A percentile compares a stretch with the other conserved stretches of the same genome.
Conservation (phyloP, 345 rosid genomes). For the Populus ilicifolia region DNA sequence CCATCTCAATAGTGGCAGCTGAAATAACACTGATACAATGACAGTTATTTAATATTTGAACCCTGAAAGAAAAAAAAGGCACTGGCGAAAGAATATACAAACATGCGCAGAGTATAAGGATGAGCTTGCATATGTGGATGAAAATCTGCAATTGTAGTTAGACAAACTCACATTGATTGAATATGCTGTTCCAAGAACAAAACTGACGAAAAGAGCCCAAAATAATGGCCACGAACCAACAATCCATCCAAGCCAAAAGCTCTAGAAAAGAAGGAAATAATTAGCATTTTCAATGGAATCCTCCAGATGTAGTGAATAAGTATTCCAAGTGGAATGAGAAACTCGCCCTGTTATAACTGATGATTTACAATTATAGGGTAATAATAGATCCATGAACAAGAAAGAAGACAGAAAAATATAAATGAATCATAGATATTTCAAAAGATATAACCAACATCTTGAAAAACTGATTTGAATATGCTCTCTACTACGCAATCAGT, state of each 20-base stretch:
- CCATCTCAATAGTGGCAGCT: conserved; percentile 92
- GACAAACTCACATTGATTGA: conserved; percentile 71
- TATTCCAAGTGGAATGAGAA: not conserved
- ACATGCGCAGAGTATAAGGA: too few species aligned
- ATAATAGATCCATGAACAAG: not conserved
- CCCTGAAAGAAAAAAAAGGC: not conserved
- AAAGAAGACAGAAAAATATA: not conserved
- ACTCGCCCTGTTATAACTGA: not conserved
- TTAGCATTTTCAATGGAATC: not conserved
- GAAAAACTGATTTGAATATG: not conserved
- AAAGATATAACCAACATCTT: not conserved
- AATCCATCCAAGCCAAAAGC: conserved; percentile 88
- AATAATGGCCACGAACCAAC: conserved; percentile 93
- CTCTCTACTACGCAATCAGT: not conserved
- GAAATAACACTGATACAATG: conserved; percentile 21
- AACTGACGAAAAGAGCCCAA: conserved; percentile 91
- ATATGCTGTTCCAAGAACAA: conserved; percentile 89
- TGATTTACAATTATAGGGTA: not conserved
- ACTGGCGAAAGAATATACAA: too few species aligned
- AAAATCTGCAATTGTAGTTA: not conserved
- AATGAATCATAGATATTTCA: not conserved
- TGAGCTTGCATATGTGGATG: not conserved
- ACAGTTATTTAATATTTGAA: not conserved
- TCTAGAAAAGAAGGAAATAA: conserved; percentile 38
- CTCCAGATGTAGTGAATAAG: not conserved